These are phyloP conservation scores for Cyberlindnera xishuangbannaensis DNA, from an alignment of 805 yeast genomes.

Conservation along the genomic window DNA sequence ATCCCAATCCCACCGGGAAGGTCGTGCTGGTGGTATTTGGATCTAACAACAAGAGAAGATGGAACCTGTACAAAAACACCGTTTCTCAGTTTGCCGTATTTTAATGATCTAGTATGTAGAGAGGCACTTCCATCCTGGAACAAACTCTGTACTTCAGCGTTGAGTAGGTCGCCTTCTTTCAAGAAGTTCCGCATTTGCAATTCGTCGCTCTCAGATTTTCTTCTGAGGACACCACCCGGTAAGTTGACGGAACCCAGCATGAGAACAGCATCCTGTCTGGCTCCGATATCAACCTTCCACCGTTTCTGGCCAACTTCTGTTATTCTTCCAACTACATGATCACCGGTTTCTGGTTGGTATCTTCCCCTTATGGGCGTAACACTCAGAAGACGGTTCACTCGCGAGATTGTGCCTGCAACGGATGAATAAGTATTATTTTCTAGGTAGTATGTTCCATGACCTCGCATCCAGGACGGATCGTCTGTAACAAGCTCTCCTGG, in stretches of 20 bases:
- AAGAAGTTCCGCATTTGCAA: slow-evolving; percentile 90
- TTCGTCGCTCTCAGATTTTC: slow-evolving; percentile 94
- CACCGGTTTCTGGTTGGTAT: slow-evolving; percentile 93
- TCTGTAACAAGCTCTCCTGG: slow-evolving; percentile 97
- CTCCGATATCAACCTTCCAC: slow-evolving; percentile 97
- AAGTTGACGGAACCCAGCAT: slow-evolving; percentile 93
- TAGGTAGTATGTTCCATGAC: slow-evolving; percentile 89
- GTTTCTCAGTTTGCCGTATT: slow-evolving; percentile 91
- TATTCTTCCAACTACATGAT: slow-evolving; percentile 89
- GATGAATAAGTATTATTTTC: slow-evolving; percentile 77
- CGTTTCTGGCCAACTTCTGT: slow-evolving; percentile 90
- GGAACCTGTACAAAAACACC: slow-evolving; percentile 83
- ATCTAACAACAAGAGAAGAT: slow-evolving; percentile 71
- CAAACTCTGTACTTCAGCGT: slow-evolving; percentile 91
- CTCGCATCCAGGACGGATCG: slow-evolving; percentile 97
- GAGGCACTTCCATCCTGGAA: slow-evolving; percentile 90
- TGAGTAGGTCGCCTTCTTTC: slow-evolving; percentile 92
- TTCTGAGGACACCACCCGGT: slow-evolving; percentile 94
- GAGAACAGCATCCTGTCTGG: slow-evolving; percentile 85
- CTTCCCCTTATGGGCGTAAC: slow-evolving; percentile 84
- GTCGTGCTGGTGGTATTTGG: slow-evolving; percentile 80
- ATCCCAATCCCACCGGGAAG: slow-evolving; percentile 93
- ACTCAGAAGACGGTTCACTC: slow-evolving; percentile 81
- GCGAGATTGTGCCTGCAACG: slow-evolving; percentile 83
- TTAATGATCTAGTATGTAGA: slow-evolving; percentile 88